Evolutionary conservation across 1,284 basidiomycete genomes (phyloP).

Genomic region (Malassezia vespertilionis): DNA sequence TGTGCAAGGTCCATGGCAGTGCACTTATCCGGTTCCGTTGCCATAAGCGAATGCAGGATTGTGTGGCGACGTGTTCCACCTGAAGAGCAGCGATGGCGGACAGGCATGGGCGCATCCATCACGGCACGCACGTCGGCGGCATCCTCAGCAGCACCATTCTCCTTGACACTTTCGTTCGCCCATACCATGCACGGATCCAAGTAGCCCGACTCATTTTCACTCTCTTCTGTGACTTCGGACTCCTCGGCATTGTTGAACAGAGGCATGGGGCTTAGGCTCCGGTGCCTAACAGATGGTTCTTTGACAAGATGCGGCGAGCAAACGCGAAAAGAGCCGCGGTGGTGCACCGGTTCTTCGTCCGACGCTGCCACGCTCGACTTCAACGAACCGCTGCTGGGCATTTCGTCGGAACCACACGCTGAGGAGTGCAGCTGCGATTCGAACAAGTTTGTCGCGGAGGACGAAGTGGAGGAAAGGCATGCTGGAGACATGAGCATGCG

Average conservation of each 20-base stretch:
- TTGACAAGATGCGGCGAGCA: conserved; percentile 4
- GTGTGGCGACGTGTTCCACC: neutral
- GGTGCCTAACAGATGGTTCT: neutral
- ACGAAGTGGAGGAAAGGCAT: neutral
- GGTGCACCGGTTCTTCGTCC: neutral
- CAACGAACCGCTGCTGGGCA: neutral
- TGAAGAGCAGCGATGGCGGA: no score
- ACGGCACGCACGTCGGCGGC: no score
- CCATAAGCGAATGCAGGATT: neutral
- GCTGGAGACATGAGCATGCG: conserved; percentile 1
- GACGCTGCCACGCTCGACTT: neutral
- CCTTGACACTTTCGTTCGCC: neutral
- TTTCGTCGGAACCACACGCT: neutral
- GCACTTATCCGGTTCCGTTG: neutral
- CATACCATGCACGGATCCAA: neutral
- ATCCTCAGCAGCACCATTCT: no score
- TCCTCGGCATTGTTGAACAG: neutral
- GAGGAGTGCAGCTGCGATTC: neutral
- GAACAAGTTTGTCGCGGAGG: neutral
- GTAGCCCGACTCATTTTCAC: neutral
- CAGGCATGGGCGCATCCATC: no score
- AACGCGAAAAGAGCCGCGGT: neutral
- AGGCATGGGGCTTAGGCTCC: conserved; percentile 1
- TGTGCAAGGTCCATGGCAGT: neutral
- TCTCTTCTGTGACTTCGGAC: neutral